Percentiles rank a stretch among this genome's conserved stretches.
Conservation (phyloP, 768 basidiomycete genomes). For the Mycena haematopus region DNA sequence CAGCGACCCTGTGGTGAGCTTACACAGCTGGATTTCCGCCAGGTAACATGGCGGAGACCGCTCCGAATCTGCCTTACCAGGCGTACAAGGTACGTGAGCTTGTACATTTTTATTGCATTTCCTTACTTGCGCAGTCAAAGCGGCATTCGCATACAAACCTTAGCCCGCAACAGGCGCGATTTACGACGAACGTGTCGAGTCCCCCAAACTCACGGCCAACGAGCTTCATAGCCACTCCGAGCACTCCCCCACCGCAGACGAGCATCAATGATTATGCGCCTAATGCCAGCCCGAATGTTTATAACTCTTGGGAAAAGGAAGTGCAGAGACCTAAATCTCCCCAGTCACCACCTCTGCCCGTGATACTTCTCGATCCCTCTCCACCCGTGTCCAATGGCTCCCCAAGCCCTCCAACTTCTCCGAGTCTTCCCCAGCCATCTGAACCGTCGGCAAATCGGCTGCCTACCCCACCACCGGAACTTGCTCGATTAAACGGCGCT, state of each 20-base stretch:
- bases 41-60: constrained; percentile 31
- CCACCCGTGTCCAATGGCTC: constrained; percentile 32
- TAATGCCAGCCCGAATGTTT: constrained; percentile 30
- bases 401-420: constrained; percentile 18
- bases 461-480: constrained; percentile 9
- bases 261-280: constrained; percentile 28
- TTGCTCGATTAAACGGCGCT: constrained; percentile 3
- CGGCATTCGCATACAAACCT: constrained; percentile 50
- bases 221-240: constrained; percentile 31
- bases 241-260: constrained; percentile 33
- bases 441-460: background rate
- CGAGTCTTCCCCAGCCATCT: background rate
- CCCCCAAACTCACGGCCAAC: constrained; percentile 38
- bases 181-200: constrained; percentile 36
- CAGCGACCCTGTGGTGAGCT: constrained; percentile 3
- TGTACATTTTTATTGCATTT: constrained; percentile 20
- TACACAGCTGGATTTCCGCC: constrained; percentile 26
- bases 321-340: constrained; percentile 12
- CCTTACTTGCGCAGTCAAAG: constrained; percentile 46
- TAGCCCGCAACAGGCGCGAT: constrained; percentile 33
- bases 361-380: constrained; percentile 25
- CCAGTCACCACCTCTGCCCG: constrained; percentile 19
- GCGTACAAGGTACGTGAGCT: constrained; percentile 52
- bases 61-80: constrained; percentile 51
- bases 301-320: constrained; percentile 25